These are phyloP conservation scores for Phytophthora aleatoria DNA, from an alignment of 352 stramenopile species.

Conservation along the genomic window DNA sequence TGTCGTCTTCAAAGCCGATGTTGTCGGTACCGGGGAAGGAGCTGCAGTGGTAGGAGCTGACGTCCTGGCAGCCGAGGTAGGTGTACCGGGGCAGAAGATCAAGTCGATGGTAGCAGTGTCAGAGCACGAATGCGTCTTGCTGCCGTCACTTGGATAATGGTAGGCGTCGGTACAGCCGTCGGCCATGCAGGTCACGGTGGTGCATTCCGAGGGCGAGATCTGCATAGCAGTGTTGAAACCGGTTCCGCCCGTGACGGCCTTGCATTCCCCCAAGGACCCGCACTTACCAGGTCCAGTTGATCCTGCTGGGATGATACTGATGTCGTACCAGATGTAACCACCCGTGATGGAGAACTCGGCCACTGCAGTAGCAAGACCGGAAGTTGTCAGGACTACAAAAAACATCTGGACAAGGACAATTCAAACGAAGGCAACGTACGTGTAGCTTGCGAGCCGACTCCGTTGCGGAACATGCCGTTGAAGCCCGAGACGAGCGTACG, in stretches of 20 bases:
- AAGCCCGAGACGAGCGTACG: constrained; percentile 43
- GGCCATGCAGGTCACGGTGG: constrained; percentile 41
- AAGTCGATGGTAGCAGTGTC: constrained; percentile 49
- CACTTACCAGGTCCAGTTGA: constrained; percentile 39
- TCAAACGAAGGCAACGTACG: constrained; percentile 9
- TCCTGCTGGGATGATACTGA: constrained; percentile 56
- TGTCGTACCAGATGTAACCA: constrained; percentile 53
- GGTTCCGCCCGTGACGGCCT: constrained; percentile 43
- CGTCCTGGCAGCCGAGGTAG: constrained; percentile 5
- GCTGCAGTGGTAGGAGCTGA: not conserved
- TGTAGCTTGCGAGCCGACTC: constrained; percentile 46
- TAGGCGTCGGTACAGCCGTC: constrained; percentile 61
- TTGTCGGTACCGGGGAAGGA: constrained; percentile 2
- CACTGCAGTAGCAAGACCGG: constrained; percentile 22
- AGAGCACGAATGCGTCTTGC: constrained; percentile 61
- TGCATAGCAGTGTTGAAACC: constrained; percentile 66
- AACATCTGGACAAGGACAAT: not conserved
- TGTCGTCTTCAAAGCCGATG: not conserved
- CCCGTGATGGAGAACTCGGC: constrained; percentile 49
- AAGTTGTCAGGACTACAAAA: constrained; percentile 7
- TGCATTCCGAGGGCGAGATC: constrained; percentile 50
- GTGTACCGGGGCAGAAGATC: constrained; percentile 59
- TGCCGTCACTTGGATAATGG: constrained; percentile 53
- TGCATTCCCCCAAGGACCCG: constrained; percentile 44
- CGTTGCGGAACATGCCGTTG: constrained; percentile 71